A percentile compares a stretch with the other conserved stretches of the same genome.
Conservation (phyloP, 345 rosid species). For the Salix purpurea region DNA sequence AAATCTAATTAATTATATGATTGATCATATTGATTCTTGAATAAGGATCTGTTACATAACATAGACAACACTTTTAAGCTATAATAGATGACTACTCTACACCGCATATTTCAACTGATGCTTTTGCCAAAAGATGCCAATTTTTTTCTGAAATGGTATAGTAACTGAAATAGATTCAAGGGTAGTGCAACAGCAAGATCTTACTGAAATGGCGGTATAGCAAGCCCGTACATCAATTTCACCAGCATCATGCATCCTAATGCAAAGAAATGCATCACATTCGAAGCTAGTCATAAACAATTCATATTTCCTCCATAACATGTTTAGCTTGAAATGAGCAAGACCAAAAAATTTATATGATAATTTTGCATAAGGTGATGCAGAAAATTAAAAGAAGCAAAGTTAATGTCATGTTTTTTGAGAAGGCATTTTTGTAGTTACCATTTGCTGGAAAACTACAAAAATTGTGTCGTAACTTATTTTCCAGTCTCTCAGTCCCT, state of each 20-base stretch:
- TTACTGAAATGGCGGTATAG: conserved; percentile 89
- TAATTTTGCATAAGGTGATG: not conserved
- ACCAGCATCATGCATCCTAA: conserved; percentile 94
- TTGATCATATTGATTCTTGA: not conserved
- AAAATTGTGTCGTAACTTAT: not conserved
- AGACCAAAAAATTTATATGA: not conserved
- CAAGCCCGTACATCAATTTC: conserved; percentile 97
- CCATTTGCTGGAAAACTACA: not conserved
- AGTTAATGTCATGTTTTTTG: not conserved
- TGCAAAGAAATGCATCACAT: not conserved
- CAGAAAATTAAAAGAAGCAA: not conserved
- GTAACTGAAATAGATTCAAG: not conserved
- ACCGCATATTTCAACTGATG: not conserved
- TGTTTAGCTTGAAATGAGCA: not conserved
- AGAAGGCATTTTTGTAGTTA: not conserved
- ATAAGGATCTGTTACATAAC: not conserved
- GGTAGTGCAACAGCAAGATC: conserved; percentile 3
- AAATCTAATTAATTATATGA: not conserved
- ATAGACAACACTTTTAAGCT: not conserved
- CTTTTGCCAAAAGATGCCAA: not conserved
- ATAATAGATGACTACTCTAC: not conserved
- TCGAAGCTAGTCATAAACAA: not conserved
- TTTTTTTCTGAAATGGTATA: not conserved
- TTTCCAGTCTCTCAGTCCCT: not conserved
- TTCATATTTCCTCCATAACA: not conserved